Conservation (phyloP, 768 basidiomycete genomes). For the Xerocomellus dryophilus region DNA sequence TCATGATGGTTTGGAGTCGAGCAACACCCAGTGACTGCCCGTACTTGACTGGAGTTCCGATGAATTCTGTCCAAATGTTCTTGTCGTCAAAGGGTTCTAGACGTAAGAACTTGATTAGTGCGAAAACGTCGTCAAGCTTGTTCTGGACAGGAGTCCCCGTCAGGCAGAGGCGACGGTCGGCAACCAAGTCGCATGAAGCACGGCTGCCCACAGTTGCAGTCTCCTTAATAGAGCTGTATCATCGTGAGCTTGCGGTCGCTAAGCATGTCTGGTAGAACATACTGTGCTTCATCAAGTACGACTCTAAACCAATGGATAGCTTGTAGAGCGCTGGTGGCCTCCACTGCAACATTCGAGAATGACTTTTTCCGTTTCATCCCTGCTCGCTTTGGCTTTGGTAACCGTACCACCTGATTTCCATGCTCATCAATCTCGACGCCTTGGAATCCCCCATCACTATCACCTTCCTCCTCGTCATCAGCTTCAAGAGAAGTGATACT, state of each 20-base stretch:
- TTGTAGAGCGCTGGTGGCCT: constrained; percentile 78
- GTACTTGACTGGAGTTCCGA: constrained; percentile 90
- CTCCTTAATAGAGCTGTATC: constrained; percentile 89
- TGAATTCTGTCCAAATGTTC: constrained; percentile 87
- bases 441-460: constrained; percentile 60
- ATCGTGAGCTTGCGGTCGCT: not conserved
- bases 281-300: constrained; percentile 95
- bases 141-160: constrained; percentile 99
- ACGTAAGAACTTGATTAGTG: constrained; percentile 93
- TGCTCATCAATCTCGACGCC: constrained; percentile 65
- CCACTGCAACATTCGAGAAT: constrained; percentile 38
- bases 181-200: constrained; percentile 91
- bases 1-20: constrained; percentile 96
- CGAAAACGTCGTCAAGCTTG: constrained; percentile 97
- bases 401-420: constrained; percentile 57
- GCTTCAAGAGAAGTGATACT: constrained; percentile 56
- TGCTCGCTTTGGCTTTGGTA: constrained; percentile 65
- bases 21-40: constrained; percentile 87
- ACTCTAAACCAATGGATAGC: constrained; percentile 96
- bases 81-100: constrained; percentile 92
- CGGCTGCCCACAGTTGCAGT: constrained; percentile 90
- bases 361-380: constrained; percentile 66
- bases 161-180: constrained; percentile 88
- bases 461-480: constrained; percentile 66
- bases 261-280: constrained; percentile 36